Base-by-base conservation (phyloP, 768 basidiomycete genomes). In the Sutorius australiensis region DNA sequence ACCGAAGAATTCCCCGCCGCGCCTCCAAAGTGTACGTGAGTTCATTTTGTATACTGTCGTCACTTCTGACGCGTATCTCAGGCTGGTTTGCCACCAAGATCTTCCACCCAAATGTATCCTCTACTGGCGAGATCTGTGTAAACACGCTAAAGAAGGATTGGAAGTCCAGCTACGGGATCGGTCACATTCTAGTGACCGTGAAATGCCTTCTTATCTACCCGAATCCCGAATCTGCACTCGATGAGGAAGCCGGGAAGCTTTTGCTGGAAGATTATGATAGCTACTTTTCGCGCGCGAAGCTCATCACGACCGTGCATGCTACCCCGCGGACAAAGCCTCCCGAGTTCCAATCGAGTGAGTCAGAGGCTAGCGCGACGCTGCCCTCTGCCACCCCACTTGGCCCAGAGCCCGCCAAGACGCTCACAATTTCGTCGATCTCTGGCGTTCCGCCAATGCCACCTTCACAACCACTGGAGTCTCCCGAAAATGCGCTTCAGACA, bases 131-230 rank as follows among this genome's bases (percentile, higher is more conserved):
- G 71, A 98, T 98, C 60, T 98, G 94, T 68, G 94, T 98, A 13
- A 95, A 95, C 73, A 98, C 94, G 7, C 75, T 98, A 24, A 98
- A 97, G 79, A 95, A 97, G 70, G 93, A 95, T 63, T 98, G 95
- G 95, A 89, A 93, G 67, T 80, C 89, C 21, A 81, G 85, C 12
- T 95, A 92, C 62, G 95, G 95, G 45, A 92, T 98, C 30, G 82
- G 77, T 13, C 92, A 95, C 67, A 95, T 95, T 54, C 80, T 95
- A 14, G 86, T 92, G 53, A 95, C 92, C 28, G 86, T 98, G 59
- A 95, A 94, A 68, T 97, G 95, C 65, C 82, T 98, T 42, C 80
- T 98, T 56, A 98, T 98, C 59, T 94, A 94, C 66, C 95, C 95
- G 30, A 97, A 97, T 66, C 92, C 95, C 31, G 95, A 98, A 69